These are phyloP conservation scores for Cladophialophora chaetospira DNA, from an alignment of 2,329 filamentous ascomycete genomes.

Conservation along the genomic window DNA sequence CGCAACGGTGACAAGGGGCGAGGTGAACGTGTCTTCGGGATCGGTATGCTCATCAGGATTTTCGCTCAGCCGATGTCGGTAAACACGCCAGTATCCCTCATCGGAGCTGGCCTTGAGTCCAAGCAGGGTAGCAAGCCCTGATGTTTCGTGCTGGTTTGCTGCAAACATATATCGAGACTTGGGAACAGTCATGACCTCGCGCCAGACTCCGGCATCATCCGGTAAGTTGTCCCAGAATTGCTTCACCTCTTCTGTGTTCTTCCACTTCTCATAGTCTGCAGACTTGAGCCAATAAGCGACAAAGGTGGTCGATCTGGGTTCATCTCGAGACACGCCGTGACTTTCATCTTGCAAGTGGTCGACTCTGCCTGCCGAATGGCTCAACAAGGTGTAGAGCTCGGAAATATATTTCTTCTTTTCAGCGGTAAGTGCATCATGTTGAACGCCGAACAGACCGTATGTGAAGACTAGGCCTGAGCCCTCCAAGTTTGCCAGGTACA, in stretches of 20 bases:
- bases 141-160: constrained; percentile 13
- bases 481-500: constrained; percentile 21
- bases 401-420: constrained; percentile 18
- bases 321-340: constrained; percentile 9
- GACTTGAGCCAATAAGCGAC: constrained; percentile 19
- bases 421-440: constrained; percentile 17
- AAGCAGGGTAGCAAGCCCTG: constrained; percentile 14
- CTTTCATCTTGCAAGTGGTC: constrained; percentile 25
- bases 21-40: constrained; percentile 15
- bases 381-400: constrained; percentile 8
- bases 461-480: constrained; percentile 16
- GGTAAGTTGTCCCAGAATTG: constrained; percentile 18
- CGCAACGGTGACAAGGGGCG: constrained; percentile 7
- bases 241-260: constrained; percentile 2
- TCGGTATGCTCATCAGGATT: constrained; percentile 19
- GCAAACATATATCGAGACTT: constrained; percentile 22
- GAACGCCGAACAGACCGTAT: constrained; percentile 20
- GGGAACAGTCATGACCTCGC: constrained; percentile 24
- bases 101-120: constrained; percentile 17
- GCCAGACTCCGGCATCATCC: constrained; percentile 23
- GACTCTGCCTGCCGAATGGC: constrained; percentile 10
- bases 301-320: constrained; percentile 16
- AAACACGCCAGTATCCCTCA: constrained; percentile 22
- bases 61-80: constrained; percentile 14
- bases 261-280: constrained; percentile 16